These are phyloP conservation scores for Fraxinus quadrangulata DNA, from an alignment of 257 asterid genomes.

Conservation along the genomic window DNA sequence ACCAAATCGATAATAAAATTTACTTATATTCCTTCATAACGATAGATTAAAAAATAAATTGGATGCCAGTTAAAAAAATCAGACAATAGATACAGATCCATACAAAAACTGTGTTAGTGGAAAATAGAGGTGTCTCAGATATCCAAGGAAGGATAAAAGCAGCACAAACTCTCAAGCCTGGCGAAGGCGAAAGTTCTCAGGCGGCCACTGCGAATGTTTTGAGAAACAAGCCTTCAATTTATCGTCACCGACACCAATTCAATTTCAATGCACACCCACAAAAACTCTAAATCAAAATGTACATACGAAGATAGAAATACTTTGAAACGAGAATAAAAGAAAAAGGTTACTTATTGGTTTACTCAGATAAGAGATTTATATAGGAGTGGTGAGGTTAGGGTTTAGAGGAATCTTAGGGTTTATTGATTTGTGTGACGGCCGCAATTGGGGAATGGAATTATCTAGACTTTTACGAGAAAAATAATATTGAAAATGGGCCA, in stretches of 20 bases:
- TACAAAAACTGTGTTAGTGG: too few relatives aligned
- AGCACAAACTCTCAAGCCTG: conserved; percentile 44
- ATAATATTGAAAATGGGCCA: neutral
- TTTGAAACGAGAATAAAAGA: neutral
- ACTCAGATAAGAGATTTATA: neutral
- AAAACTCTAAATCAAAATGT: neutral
- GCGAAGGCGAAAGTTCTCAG: conserved; percentile 46
- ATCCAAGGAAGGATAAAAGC: conserved; percentile 47
- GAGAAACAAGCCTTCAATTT: conserved; percentile 40
- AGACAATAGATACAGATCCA: too few relatives aligned
- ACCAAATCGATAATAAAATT: too few relatives aligned
- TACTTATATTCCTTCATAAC: too few relatives aligned
- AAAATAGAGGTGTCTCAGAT: conserved; percentile 26
- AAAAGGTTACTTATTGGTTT: neutral
- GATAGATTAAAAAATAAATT: too few relatives aligned
- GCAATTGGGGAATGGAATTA: neutral
- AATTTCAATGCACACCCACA: neutral
- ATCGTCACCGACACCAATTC: conserved; percentile 28
- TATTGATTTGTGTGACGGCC: neutral
- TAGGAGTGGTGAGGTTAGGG: neutral
- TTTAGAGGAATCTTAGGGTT: neutral
- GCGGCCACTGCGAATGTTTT: conserved; percentile 46
- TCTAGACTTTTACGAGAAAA: neutral
- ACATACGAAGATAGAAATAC: neutral
- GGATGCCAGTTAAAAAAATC: too few relatives aligned